Evolutionary conservation across 2,329 filamentous ascomycete species (phyloP), one percentile per base, ranked within the genome.

Genomic region (Didymosphaeria variabile): DNA sequence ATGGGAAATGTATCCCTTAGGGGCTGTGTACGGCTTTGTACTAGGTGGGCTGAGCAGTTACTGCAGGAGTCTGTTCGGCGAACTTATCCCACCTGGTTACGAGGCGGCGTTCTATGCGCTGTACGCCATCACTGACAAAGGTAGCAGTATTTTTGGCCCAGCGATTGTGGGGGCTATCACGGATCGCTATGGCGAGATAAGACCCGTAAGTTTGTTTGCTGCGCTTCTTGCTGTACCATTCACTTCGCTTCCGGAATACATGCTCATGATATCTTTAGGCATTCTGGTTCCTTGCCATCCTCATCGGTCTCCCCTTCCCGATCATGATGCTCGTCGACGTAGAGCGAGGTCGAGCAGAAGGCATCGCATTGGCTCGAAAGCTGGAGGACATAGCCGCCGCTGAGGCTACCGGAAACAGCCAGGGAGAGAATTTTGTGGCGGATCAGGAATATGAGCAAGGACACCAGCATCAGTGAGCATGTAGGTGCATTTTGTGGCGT

Each of bases 91-190:
- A 1, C 92, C 93, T 0, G 95, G 95, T 4, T 96, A 91, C 32
- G 95, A 99, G 79, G 94, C 95, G 0, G 94, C 94, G 0, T 99
- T 99, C 75, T 99, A 97, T 75, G 94, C 94, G 0, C 84, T 99
- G 1, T 99, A 98, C 75, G 95, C 95, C 38, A 97, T 98, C 65
- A 98, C 95, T 1, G 95, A 99, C 77, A 99, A 99, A 79, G 94
- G 94, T 0, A 95, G 91, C 23, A 96, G 92, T 74, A 85, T 98
- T 2, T 97, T 99, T 77, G 95, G 95, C 0, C 95, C 95, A 0
- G 91, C 93, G 0, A 94, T 99, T 74, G 95, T 99, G 0, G 95
- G 94, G 1, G 88, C 89, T 13, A 97, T 99, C 66, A 97, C 95
- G 13, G 94, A 98, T 78, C 87, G 77, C 3, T 81, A 78, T 50